Base-by-base conservation (phyloP, 345 rosid species). In the Bruguiera parviflora region DNA sequence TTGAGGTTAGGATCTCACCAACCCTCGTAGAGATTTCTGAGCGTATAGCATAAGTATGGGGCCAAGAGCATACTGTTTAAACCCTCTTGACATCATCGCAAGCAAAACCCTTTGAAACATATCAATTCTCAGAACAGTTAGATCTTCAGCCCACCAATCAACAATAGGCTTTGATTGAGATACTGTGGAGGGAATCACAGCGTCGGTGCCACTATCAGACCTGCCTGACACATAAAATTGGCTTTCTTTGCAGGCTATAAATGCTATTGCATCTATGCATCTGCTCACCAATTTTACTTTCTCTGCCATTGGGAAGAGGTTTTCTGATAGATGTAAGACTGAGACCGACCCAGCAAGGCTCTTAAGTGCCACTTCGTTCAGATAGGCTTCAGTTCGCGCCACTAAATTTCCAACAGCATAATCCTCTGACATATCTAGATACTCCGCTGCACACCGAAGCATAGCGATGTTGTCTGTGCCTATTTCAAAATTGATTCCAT, bases 91-190 rank as follows among this genome's bases (percentile, higher is more conserved):
- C 80, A 84, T 83, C 95, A 91, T 87, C 5, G 97, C 96, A n/a
- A 83, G 64, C 35, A 91, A 59, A 61, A 91, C 96, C 64, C 97
- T 79, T 63, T 89, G 97, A 79, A 94, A 91, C 51, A 83, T 71
- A 68, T 94, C 93, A 61, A 94, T 88, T 69, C 97, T 84, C 20
- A 94, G 82, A 68, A 86, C 80, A 5, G 88, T 79, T 63, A 94
- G 82, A 66, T 89, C 99, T 79, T 94, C 97, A 65, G 96, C 96
- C 97, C 99, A 94, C 96, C 97, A 91, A 68, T 89, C 97, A 66
- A 87, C 93, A 28, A 84, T 66, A 21, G 83, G 73, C 73, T 82
- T 87, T 18, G 81, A 68, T 37, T 77, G 83, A n/a, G 83, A 71
- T 11, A 51, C 35, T 21, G 52, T 11, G 3, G 84, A 63, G 53